Evolutionary conservation across 179 eudicot genomes (phyloP), one percentile per base, ranked within the genome.

Genomic region (Beta macrorhiza): DNA sequence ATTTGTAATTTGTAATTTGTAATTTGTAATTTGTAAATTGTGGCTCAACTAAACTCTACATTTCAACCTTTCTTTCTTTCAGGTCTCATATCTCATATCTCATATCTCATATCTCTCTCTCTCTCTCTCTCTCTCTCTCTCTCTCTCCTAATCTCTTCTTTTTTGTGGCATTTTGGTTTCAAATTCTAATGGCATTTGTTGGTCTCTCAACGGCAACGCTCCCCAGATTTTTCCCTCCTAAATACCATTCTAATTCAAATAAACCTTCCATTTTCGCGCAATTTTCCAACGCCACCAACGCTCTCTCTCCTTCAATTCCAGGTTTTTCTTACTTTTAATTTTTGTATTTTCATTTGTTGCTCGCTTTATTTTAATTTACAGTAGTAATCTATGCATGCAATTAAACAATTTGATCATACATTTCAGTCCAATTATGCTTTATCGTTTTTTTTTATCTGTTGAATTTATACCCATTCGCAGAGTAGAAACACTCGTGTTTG

Each of bases 241-340:
- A 74, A 45, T 74, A 65, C 4, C 15, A 42, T 72, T 53, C 51
- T n/a, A 72, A 73, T 74, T 37, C 83, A 22, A 68, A 32, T 20
- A 77, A 72, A 47, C 44, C 81, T 32, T 79, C 87, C 49, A 49
- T 82, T 84, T 86, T 82, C 67, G 86, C 83, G 83, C 89, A 82
- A 79, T 29, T 15, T 81, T 78, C 86, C 83, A 84, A 82, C 84
- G 13, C 82, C 67, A 57, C 78, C 76, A 73, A 79, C 76, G 83
- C 79, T 47, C 12, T 22, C 49, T 80, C 87, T n/a, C 72, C 86
- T 81, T 78, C 88, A 6, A 63, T 76, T 59, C 74, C 84, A 78
- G 88, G 84, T 86, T 10, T 70, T 45, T 57, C n/a, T 65, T 49
- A 42, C 37, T 79, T 52, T 19, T 5, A 71, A 0, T 44, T 79